Evolutionary conservation across 2,329 filamentous ascomycete genomes (phyloP), one percentile per base, ranked within the genome.

Genomic region (Lachnellula suecica): DNA sequence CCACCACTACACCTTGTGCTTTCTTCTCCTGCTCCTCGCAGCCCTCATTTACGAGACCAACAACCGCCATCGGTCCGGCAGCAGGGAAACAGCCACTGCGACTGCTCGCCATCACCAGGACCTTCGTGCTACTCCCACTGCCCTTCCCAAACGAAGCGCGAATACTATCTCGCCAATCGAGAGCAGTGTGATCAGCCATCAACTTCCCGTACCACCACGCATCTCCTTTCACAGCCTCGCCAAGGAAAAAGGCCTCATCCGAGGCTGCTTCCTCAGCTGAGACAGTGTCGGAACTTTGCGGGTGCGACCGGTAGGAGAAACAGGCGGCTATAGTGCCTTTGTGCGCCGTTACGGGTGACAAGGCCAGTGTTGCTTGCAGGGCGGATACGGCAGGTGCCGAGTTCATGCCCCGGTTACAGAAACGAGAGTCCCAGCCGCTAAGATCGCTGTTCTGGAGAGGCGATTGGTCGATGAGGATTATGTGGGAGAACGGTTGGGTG

Each of bases 61-160:
- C 65, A 29, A 66, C 63, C 15, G 53, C 57, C 55, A 68, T 47
- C 17, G 63, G 63, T 2, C 66, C 66, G 15, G 45, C 63, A 4
- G 60, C 53, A 24, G 63, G 63, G 46, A 68, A 68, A 60, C 65
- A 68, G 23, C 66, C 65, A 54, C 65, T 68, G 31, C 63, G 55
- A 24, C 49, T 60, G 54, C 66, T 68, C 8, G 65, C 60, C 29
- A 68, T 43, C 2, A 67, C 65, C 13, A 68, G 43, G 10, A 68
- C 58, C 13, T 58, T 58, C 7, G 63, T 65, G 20, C 41, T 17
- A 44, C 49, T 59, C 2, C 49, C 57, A 23, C 56, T 62, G 1
- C 10, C 49, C 1, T 41, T 23, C 6, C 64, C 61, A 43, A 63
- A 67, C n/a, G 45, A 59, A 2, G 51, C 56, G 8, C 43, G 47